phyloP scores from a whole-genome alignment of 1,284 basidiomycete species.

The Veloboletus limbatus region DNA sequence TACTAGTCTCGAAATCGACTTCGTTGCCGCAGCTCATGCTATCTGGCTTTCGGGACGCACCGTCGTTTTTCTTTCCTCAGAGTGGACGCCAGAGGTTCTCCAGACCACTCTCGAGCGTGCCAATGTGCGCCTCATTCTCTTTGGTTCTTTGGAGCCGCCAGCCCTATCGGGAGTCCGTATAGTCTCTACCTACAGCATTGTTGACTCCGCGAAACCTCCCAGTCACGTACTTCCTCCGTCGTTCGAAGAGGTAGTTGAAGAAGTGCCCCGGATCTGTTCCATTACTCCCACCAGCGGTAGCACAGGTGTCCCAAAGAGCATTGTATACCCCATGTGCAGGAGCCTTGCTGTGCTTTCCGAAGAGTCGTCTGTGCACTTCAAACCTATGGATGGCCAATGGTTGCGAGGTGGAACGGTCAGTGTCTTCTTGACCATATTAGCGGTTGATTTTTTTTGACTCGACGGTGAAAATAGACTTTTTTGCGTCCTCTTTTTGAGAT shows the following conservation, averaged over 20 bases:
- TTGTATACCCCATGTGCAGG: slow-evolving; percentile 30
- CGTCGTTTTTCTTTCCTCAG: slow-evolving; percentile 26
- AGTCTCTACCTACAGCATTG: slow-evolving; percentile 22
- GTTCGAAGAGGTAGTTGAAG: slow-evolving; percentile 14
- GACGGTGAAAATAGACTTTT: slow-evolving; percentile 19
- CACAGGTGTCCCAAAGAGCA: slow-evolving; percentile 33
- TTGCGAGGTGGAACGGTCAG: slow-evolving; percentile 29
- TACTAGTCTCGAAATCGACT: slow-evolving; percentile 30
- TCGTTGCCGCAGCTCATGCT: slow-evolving; percentile 29
- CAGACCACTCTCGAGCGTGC: slow-evolving; percentile 22
- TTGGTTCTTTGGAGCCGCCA: slow-evolving; percentile 16
- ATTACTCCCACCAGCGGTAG: slow-evolving; percentile 31
- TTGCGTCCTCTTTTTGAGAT: slow-evolving; percentile 32
- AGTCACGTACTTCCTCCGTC: slow-evolving; percentile 15
- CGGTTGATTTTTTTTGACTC: no score
- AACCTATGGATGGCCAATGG: slow-evolving; percentile 31
- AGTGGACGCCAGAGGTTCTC: slow-evolving; percentile 26
- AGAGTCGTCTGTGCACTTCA: slow-evolving; percentile 25
- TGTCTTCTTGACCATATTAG: neutral
- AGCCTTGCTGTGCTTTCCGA: slow-evolving; percentile 26
- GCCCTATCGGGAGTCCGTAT: slow-evolving; percentile 9
- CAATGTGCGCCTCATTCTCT: slow-evolving; percentile 21
- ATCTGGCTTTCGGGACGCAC: slow-evolving; percentile 31
- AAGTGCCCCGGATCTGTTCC: slow-evolving; percentile 25
- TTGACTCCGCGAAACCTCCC: slow-evolving; percentile 9